These are phyloP conservation scores for Mycogone perniciosa DNA, from an alignment of 2,329 filamentous ascomycete species.

Conservation along the genomic window DNA sequence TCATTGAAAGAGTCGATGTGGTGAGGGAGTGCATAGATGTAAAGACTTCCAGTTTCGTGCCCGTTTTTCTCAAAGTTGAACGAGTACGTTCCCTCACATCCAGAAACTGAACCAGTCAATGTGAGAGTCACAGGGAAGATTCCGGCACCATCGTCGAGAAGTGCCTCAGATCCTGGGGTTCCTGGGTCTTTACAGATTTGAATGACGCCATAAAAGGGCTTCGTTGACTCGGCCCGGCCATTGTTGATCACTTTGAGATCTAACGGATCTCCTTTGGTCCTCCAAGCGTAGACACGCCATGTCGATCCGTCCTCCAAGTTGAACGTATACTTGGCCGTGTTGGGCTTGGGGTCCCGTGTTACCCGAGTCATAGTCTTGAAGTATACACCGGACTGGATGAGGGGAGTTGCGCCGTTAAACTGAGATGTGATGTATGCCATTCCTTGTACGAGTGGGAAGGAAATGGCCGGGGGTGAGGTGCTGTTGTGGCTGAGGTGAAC, in stretches of 20 bases:
- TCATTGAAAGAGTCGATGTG: slow-evolving; percentile 70
- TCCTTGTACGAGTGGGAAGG: slow-evolving; percentile 80
- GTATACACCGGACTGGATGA: slow-evolving; percentile 67
- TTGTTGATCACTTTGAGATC: slow-evolving; percentile 64
- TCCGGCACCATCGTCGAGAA: slow-evolving; percentile 72
- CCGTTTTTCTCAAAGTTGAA: slow-evolving; percentile 70
- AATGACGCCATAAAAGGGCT: slow-evolving; percentile 67
- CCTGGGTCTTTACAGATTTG: slow-evolving; percentile 76
- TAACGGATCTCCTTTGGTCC: slow-evolving; percentile 52
- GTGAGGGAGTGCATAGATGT: slow-evolving; percentile 87
- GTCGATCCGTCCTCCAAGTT: slow-evolving; percentile 62
- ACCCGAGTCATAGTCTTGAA: slow-evolving; percentile 61
- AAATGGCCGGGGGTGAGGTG: slow-evolving; percentile 54
- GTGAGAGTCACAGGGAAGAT: slow-evolving; percentile 61
- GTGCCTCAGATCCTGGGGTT: slow-evolving; percentile 47
- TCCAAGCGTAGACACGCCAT: slow-evolving; percentile 77
- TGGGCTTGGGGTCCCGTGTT: slow-evolving; percentile 49
- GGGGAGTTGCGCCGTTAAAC: slow-evolving; percentile 64
- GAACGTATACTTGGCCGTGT: slow-evolving; percentile 70
- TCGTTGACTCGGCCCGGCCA: slow-evolving; percentile 56
- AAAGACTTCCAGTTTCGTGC: slow-evolving; percentile 49
- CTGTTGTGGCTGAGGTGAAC: slow-evolving; percentile 57
- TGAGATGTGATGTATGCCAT: slow-evolving; percentile 80
- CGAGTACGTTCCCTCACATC: slow-evolving; percentile 61
- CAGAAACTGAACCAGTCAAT: slow-evolving; percentile 57